Conservation (phyloP, 768 basidiomycete genomes). For the Leccinum fibrillosum region DNA sequence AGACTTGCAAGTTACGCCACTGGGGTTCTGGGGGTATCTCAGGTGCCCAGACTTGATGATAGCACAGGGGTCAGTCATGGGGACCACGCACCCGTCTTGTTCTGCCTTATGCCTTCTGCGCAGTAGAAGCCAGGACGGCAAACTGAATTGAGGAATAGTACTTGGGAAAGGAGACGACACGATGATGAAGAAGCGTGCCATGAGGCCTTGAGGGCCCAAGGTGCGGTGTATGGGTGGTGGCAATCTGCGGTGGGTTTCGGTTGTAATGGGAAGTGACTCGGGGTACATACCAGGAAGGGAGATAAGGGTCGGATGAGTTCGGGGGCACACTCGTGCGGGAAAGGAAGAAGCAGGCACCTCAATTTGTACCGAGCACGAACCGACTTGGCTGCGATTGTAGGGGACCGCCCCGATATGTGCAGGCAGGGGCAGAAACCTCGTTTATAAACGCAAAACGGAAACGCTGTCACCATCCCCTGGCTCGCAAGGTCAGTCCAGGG, state of each 20-base stretch:
- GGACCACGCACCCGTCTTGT: background rate
- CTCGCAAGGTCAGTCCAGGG: slow-evolving; percentile 2
- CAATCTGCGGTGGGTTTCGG: background rate
- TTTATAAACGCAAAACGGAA: slow-evolving; percentile 31
- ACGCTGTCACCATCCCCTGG: slow-evolving; percentile 12
- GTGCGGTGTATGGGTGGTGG: background rate
- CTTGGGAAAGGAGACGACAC: background rate
- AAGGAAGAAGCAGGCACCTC: slow-evolving; percentile 16
- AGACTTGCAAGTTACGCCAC: background rate
- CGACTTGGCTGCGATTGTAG: slow-evolving; percentile 11
- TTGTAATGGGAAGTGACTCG: background rate
- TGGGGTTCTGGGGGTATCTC: background rate
- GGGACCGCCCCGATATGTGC: slow-evolving; percentile 29
- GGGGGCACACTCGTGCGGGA: slow-evolving; percentile 9
- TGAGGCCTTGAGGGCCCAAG: background rate
- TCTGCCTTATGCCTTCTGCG: slow-evolving; percentile 14
- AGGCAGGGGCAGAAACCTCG: slow-evolving; percentile 18
- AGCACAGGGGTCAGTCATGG: slow-evolving; percentile 1
- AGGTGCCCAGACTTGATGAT: slow-evolving; percentile 2
- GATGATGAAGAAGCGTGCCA: background rate
- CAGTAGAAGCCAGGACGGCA: slow-evolving; percentile 4
- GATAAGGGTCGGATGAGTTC: slow-evolving; percentile 20
- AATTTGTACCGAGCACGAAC: slow-evolving; percentile 17
- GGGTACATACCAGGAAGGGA: background rate
- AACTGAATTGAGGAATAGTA: background rate